Evolutionary conservation across 352 stramenopile species (phyloP), one percentile per base, ranked within the genome.

Genomic region (Phytophthora cactorum): DNA sequence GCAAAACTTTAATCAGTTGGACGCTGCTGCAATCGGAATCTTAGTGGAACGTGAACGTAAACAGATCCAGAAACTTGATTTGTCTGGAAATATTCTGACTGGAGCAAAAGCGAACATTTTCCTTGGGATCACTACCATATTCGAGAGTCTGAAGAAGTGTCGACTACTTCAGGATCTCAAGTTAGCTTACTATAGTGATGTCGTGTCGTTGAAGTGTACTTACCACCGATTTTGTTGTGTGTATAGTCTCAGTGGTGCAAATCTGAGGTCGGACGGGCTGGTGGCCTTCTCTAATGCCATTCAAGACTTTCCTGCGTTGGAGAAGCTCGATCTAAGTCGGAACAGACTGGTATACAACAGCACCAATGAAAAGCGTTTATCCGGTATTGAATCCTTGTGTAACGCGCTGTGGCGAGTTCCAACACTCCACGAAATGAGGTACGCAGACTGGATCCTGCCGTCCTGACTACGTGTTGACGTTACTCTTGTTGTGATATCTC

Each of bases 311-410:
- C 29, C 52, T 17, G 56, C 58, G 4, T 60, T 93, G 12, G 78
- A 89, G 44, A 77, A 62, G 7, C 75, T 93, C 9, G 66, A 78
- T 17, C 29, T 93, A 2, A 82, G 78, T 66, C 17, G 45, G 17
- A 93, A 92, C 58, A 54, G 66, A 15, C 28, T 92, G 12, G 60
- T 63, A 17, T 57, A 65, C 55, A 93, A 92, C 50, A 85, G 81
- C 52, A 86, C 74, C 27, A 77, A 83, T 5, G 81, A 93, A 32
- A 77, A 77, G 17, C 81, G 76, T 27, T 41, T 78, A 15, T 61
- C 70, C 5, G 85, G 85, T 0, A 38, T 93, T 17, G 81, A 92
- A 54, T 62, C 76, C 0, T 77, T 92, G 10, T 93, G 81, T 51
- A 86, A 78, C 34, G 63, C 43, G 0, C 43, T 93, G n/a, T 88